phyloP scores from a whole-genome alignment of 1,139 yeast genomes.

The Scheffersomyces parashehatae region DNA sequence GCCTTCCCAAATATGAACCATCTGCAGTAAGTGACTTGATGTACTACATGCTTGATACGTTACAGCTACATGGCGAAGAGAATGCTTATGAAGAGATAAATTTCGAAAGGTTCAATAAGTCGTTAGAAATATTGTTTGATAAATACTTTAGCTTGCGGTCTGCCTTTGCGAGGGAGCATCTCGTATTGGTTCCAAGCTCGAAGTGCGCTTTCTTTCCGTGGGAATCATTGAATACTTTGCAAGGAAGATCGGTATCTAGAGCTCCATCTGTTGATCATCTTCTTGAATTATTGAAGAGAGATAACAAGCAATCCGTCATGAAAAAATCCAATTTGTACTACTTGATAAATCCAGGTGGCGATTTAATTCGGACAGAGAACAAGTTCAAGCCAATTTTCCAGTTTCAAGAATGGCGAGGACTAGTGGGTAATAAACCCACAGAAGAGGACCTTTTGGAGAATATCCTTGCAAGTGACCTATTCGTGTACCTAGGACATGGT shows the following conservation, averaged over 20 bases:
- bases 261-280: conserved; percentile 66
- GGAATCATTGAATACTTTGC: conserved; percentile 72
- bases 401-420: conserved; percentile 53
- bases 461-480: conserved; percentile 49
- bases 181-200: conserved; percentile 68
- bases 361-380: conserved; percentile 66
- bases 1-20: conserved; percentile 36
- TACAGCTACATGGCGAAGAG: conserved; percentile 63
- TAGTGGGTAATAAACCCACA: conserved; percentile 55
- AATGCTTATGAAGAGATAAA: conserved; percentile 68
- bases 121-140: conserved; percentile 31
- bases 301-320: conserved; percentile 1
- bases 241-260: conserved; percentile 62
- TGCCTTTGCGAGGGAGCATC: conserved; percentile 40
- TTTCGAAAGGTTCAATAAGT: conserved; percentile 48
- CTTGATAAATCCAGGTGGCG: conserved; percentile 81
- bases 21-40: conserved; percentile 61
- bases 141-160: conserved; percentile 31
- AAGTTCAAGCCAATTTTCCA: conserved; percentile 52
- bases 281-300: conserved; percentile 35
- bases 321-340: conserved; percentile 43
- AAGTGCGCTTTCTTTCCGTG: conserved; percentile 75
- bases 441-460: conserved; percentile 45
- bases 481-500: conserved; percentile 90
- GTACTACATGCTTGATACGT: conserved; percentile 58